Conservation (phyloP, 1,139 yeast species). For the Yamadazyma kanchanaburiensis region DNA sequence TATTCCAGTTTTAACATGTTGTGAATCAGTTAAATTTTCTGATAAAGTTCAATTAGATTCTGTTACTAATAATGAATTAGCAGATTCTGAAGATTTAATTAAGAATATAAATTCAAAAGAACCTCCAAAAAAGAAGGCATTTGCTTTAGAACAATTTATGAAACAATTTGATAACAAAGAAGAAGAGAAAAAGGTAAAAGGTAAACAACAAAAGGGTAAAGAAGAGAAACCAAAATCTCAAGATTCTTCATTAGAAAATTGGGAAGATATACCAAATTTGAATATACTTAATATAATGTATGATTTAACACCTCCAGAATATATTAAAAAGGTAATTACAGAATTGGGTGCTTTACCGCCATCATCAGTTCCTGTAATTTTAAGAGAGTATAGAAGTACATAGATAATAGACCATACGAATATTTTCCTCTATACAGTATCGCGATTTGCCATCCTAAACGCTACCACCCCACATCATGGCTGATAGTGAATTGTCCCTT, state of each 20-base stretch:
- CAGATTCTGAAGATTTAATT: slow-evolving; percentile 75
- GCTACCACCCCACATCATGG: slow-evolving; percentile 23
- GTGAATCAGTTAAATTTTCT: slow-evolving; percentile 92
- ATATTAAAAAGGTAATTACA: slow-evolving; percentile 90
- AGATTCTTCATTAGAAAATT: slow-evolving; percentile 49
- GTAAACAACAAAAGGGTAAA: slow-evolving; percentile 20
- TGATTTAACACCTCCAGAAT: slow-evolving; percentile 92
- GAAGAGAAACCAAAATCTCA: slow-evolving; percentile 12
- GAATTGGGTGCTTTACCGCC: slow-evolving; percentile 97
- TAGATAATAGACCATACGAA: slow-evolving; percentile 13
- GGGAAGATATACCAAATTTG: slow-evolving; percentile 63
- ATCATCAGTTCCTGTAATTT: slow-evolving; percentile 92
- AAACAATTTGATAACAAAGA: slow-evolving; percentile 31
- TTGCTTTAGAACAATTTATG: slow-evolving; percentile 65
- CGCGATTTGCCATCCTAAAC: slow-evolving; percentile 1
- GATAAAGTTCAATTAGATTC: slow-evolving; percentile 96
- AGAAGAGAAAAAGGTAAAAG: slow-evolving; percentile 13
- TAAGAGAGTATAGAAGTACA: slow-evolving; percentile 80
- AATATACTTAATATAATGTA: slow-evolving; percentile 83
- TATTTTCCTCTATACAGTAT: neutral
- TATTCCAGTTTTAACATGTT: slow-evolving; percentile 91
- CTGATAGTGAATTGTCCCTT: slow-evolving; percentile 51
- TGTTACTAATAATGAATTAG: slow-evolving; percentile 88
- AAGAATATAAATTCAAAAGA: slow-evolving; percentile 41
- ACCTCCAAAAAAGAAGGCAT: slow-evolving; percentile 61